A percentile compares a stretch with the other conserved stretches of the same genome.
phyloP scores from a whole-genome alignment of 805 yeast species.

The Nakazawaea populi region DNA sequence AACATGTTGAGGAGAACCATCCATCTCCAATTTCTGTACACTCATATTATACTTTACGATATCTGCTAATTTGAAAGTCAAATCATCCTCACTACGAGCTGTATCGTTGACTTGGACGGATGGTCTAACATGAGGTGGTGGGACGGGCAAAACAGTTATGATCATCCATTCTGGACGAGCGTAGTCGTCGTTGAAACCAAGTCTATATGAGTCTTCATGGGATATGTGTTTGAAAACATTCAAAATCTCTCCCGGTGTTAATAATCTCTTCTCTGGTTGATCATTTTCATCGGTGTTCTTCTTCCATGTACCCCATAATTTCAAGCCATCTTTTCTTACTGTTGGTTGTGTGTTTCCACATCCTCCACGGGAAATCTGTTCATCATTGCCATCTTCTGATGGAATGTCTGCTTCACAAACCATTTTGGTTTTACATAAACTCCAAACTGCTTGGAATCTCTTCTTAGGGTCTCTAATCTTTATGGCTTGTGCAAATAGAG shows the following conservation, averaged over 20 bases:
- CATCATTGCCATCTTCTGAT: conserved; percentile 48
- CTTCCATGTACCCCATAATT: conserved; percentile 98
- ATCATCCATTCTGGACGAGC: conserved; percentile 99
- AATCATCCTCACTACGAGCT: conserved; percentile 98
- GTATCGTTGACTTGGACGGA: conserved; percentile 97
- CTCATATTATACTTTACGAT: conserved; percentile 93
- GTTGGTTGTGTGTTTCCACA: conserved; percentile 98
- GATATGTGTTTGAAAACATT: conserved; percentile 90
- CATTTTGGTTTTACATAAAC: conserved; percentile 84
- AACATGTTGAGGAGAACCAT: conserved; percentile 98
- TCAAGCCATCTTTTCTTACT: conserved; percentile 91
- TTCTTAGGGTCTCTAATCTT: conserved; percentile 90
- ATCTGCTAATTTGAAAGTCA: conserved; percentile 95
- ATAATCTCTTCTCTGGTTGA: conserved; percentile 86
- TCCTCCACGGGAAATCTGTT: conserved; percentile 76
- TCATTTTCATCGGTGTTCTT: conserved; percentile 73
- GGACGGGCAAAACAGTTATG: conserved; percentile 96
- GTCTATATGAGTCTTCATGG: conserved; percentile 68
- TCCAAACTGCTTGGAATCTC: conserved; percentile 96
- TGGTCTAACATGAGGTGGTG: conserved; percentile 99
- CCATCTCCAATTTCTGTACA: conserved; percentile 96
- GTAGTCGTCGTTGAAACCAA: conserved; percentile 93
- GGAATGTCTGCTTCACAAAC: conserved; percentile 86
- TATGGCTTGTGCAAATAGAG: conserved; percentile 80
- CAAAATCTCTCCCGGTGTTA: conserved; percentile 83